Evolutionary conservation across 1,284 basidiomycete genomes (phyloP).

Genomic region (Pseudozyma hubeiensis): DNA sequence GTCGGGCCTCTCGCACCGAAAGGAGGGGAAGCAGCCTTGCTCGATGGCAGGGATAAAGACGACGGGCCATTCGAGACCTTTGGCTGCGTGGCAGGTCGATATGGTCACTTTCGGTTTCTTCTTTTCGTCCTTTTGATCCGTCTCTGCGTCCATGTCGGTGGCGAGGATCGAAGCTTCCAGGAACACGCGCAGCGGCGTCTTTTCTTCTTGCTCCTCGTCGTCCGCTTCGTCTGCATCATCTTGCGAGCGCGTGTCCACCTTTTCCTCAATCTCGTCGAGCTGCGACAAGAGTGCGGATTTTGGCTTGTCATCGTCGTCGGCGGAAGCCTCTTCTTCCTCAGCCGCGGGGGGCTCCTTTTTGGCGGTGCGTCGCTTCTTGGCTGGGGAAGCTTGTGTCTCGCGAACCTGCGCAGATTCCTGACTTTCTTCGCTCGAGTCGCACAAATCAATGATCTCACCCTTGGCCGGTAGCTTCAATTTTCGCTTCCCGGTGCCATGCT

Average conservation of each 20-base stretch:
- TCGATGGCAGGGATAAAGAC: conserved; percentile 78
- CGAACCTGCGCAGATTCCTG: conserved; percentile 2
- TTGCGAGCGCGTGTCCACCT: background rate
- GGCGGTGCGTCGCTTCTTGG: conserved; percentile 18
- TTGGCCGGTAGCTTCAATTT: conserved; percentile 1
- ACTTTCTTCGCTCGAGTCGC: conserved; percentile 22
- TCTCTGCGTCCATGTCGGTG: conserved; percentile 77
- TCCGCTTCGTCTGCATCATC: conserved; percentile 28
- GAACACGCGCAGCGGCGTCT: conserved; percentile 78
- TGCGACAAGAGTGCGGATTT: conserved; percentile 10
- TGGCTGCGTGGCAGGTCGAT: conserved; percentile 88
- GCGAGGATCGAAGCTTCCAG: conserved; percentile 86
- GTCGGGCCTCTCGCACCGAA: conserved; percentile 74
- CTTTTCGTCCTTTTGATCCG: conserved; percentile 69
- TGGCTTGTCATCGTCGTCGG: background rate
- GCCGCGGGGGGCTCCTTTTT: conserved; percentile 5
- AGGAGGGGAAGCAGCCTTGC: conserved; percentile 81
- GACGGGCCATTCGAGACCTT: conserved; percentile 91
- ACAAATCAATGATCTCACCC: conserved; percentile 41
- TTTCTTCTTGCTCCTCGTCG: conserved; percentile 45
- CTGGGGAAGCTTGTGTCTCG: conserved; percentile 6
- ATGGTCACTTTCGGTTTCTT: conserved; percentile 81
- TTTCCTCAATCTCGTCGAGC: conserved; percentile 25
- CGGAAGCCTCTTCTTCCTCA: background rate
- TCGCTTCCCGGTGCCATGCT: conserved; percentile 1